phyloP scores from a whole-genome alignment of 495 filamentous ascomycete genomes.

The Lasiosphaeria miniovina region DNA sequence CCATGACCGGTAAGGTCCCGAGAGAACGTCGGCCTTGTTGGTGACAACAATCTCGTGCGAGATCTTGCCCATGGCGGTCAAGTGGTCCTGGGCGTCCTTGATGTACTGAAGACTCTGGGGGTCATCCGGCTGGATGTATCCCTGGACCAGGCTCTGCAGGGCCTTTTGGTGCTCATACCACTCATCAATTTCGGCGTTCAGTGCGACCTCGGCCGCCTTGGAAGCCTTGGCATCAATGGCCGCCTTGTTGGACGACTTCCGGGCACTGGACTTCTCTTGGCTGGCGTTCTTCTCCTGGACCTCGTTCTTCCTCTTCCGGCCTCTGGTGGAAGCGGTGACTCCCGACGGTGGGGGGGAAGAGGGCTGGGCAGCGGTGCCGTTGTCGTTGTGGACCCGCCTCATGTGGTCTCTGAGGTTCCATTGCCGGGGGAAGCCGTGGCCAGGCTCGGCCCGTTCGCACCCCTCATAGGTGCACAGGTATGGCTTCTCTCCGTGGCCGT shows the following conservation, averaged over 20 bases:
- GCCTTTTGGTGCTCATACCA: constrained; percentile 50
- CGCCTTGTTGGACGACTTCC: constrained; percentile 39
- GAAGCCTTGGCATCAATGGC: constrained; percentile 26
- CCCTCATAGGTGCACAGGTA: constrained; percentile 80
- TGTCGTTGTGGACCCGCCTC: constrained; percentile 87
- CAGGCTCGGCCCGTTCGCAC: constrained; percentile 74
- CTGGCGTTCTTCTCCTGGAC: constrained; percentile 32
- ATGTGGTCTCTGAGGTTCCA: constrained; percentile 96
- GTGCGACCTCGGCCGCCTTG: constrained; percentile 28
- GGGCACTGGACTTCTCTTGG: constrained; percentile 37
- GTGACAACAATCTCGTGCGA: constrained; percentile 24
- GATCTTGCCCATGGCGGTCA: constrained; percentile 44
- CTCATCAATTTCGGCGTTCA: constrained; percentile 38
- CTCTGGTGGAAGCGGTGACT: constrained; percentile 33
- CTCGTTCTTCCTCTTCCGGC: constrained; percentile 50
- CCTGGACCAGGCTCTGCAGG: constrained; percentile 41
- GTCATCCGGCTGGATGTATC: constrained; percentile 44
- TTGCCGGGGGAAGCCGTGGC: constrained; percentile 84
- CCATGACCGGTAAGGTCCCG: constrained; percentile 26
- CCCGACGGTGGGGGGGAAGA: constrained; percentile 36
- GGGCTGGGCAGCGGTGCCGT: constrained; percentile 36
- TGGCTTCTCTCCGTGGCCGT: constrained; percentile 88
- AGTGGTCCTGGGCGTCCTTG: constrained; percentile 42
- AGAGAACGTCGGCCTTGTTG: constrained; percentile 25
- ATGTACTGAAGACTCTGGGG: constrained; percentile 42